Evolutionary conservation across 331 rosid species (phyloP).

Genomic region (Saraca asoca): DNA sequence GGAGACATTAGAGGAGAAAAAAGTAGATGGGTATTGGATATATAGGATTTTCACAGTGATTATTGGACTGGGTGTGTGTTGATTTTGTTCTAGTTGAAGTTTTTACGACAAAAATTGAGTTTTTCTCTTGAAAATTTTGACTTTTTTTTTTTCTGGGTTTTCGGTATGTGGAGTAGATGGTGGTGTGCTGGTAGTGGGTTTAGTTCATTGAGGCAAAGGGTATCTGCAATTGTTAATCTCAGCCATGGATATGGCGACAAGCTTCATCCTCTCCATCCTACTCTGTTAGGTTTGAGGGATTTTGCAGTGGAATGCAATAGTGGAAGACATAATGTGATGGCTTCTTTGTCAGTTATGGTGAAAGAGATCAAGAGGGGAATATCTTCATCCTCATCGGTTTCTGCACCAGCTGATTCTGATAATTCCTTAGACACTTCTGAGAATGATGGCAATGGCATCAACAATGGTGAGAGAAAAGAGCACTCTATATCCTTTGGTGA

Average conservation of each 20-base stretch:
- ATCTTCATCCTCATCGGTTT: slow-evolving; percentile 25
- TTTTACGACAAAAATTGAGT: slow-evolving; percentile 12
- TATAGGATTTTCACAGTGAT: slow-evolving; percentile 22
- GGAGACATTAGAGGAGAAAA: neutral
- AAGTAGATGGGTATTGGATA: slow-evolving; percentile 22
- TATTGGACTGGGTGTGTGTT: slow-evolving; percentile 4
- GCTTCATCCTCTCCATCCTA: slow-evolving; percentile 30
- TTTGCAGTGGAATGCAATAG: slow-evolving; percentile 21
- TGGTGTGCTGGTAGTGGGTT: slow-evolving; percentile 29
- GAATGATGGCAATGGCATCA: neutral
- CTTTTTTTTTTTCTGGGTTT: slow-evolving; percentile 11
- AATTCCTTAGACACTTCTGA: neutral
- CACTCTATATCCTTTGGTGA: slow-evolving; percentile 53
- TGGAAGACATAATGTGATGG: slow-evolving; percentile 34
- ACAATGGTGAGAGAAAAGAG: slow-evolving; percentile 21
- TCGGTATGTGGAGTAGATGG: slow-evolving; percentile 59
- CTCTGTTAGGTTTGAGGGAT: slow-evolving; percentile 28
- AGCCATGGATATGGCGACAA: slow-evolving; percentile 35
- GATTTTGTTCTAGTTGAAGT: slow-evolving; percentile 10
- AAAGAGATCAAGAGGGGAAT: slow-evolving; percentile 39
- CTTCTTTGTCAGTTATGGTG: slow-evolving; percentile 24
- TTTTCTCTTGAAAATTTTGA: neutral
- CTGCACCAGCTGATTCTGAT: neutral
- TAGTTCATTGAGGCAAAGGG: slow-evolving; percentile 47
- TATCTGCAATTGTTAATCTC: slow-evolving; percentile 28